Percentiles rank a stretch among this genome's conserved stretches.
phyloP scores from a whole-genome alignment of 2,329 filamentous ascomycete genomes.

The Alternaria alternata region DNA sequence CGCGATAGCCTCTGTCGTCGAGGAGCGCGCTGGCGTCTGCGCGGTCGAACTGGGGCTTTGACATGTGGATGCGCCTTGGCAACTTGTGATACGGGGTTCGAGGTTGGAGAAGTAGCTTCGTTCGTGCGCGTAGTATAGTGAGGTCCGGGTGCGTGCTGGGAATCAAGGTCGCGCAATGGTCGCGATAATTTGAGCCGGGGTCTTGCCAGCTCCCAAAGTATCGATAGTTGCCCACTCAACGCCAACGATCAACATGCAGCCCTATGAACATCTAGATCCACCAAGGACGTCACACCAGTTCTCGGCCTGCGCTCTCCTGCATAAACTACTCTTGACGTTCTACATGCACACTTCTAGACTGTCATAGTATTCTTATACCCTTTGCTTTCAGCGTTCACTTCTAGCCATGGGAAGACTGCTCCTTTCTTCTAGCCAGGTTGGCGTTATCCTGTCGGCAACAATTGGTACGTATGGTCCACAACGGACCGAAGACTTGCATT shows the following conservation, averaged over 20 bases:
- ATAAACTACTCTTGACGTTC: slow-evolving; percentile 27
- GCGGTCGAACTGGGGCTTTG: slow-evolving; percentile 65
- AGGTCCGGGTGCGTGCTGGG: not conserved
- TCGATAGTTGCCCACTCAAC: slow-evolving; percentile 42
- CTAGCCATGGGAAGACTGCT: slow-evolving; percentile 58
- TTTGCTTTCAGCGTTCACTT: slow-evolving; percentile 12
- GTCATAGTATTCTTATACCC: slow-evolving; percentile 29
- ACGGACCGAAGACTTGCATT: not conserved
- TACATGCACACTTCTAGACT: slow-evolving; percentile 17
- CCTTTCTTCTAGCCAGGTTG: slow-evolving; percentile 75
- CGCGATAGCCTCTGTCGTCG: slow-evolving; percentile 86
- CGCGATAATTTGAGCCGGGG: slow-evolving; percentile 24
- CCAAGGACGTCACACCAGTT: slow-evolving; percentile 39
- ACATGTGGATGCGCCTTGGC: slow-evolving; percentile 21
- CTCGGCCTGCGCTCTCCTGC: slow-evolving; percentile 29
- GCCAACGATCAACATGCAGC: slow-evolving; percentile 24
- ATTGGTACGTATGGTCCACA: slow-evolving; percentile 64
- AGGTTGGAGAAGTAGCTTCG: not conserved
- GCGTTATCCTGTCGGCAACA: slow-evolving; percentile 68
- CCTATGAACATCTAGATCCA: slow-evolving; percentile 25
- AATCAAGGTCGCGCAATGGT: slow-evolving; percentile 7
- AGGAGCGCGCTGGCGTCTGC: slow-evolving; percentile 81
- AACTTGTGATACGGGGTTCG: not conserved
- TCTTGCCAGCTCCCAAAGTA: slow-evolving; percentile 20
- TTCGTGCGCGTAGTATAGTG: not conserved